Evolutionary conservation across 2,329 filamentous ascomycete genomes (phyloP).

Genomic region (Fusarium algeriense): DNA sequence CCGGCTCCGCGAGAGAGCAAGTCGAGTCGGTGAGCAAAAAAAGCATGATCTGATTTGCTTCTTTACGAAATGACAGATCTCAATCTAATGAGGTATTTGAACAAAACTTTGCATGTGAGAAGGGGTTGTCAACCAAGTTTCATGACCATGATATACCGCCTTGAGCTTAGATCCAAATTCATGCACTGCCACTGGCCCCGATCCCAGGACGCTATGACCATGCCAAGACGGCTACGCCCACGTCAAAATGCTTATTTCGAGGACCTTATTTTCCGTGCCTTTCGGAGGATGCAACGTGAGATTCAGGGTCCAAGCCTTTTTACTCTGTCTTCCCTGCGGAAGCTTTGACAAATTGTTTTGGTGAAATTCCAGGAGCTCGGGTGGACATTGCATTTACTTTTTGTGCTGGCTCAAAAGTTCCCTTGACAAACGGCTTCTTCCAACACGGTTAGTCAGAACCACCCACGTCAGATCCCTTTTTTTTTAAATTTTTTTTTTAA

Average conservation of each 20-base stretch:
- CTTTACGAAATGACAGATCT: constrained; percentile 1
- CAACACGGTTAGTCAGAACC: constrained; percentile 24
- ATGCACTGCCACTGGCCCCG: constrained; percentile 39
- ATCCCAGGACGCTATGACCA: constrained; percentile 22
- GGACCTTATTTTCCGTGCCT: constrained; percentile 23
- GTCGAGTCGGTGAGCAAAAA: constrained; percentile 18
- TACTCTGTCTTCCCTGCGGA: not conserved
- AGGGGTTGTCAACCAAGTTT: not conserved
- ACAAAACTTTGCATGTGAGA: not conserved
- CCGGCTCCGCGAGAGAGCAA: too few species aligned
- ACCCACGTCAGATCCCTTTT: constrained; percentile 22
- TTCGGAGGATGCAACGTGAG: not conserved
- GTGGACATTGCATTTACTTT: not conserved
- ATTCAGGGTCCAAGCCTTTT: constrained; percentile 6
- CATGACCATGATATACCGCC: constrained; percentile 7
- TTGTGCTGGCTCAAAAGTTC: constrained; percentile 27
- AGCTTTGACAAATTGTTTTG: not conserved
- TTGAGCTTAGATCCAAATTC: constrained; percentile 5
- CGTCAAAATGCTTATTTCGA: constrained; percentile 33
- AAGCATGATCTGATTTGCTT: not conserved
- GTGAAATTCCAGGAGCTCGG: not conserved
- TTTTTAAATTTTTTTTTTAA: too few species aligned
- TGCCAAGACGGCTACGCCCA: constrained; percentile 44
- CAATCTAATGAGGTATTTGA: constrained; percentile 16
- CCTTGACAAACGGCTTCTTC: constrained; percentile 21